Evolutionary conservation across 768 basidiomycete species (phyloP).

Genomic region (Collybia sordida): DNA sequence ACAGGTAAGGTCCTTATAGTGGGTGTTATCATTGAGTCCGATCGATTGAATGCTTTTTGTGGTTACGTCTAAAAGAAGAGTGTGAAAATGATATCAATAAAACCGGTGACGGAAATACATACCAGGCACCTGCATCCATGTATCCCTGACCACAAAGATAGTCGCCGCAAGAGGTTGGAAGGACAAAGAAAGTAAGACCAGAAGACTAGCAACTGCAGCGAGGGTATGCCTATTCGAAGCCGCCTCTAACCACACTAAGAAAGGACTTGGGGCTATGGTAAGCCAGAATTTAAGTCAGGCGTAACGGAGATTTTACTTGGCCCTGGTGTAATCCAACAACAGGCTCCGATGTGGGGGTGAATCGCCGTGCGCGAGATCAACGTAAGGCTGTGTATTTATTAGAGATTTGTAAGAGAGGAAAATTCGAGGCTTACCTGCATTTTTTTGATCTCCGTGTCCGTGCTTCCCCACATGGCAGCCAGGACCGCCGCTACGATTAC

Average conservation of each 20-base stretch:
- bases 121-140: slow-evolving; percentile 44
- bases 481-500: slow-evolving; percentile 49
- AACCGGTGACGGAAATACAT: slow-evolving; percentile 6
- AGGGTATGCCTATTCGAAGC: slow-evolving; percentile 48
- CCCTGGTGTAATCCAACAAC: slow-evolving; percentile 53
- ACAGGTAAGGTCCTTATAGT: slow-evolving; percentile 51
- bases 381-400: too few species aligned
- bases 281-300: background rate
- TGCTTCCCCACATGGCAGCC: slow-evolving; percentile 54
- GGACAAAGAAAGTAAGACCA: slow-evolving; percentile 44
- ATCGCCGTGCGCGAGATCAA: slow-evolving; percentile 56
- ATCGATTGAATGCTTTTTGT: slow-evolving; percentile 36
- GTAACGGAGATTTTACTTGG: slow-evolving; percentile 31
- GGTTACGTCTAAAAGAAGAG: slow-evolving; percentile 28
- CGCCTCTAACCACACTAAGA: slow-evolving; percentile 47
- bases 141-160: slow-evolving; percentile 45
- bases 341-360: slow-evolving; percentile 52
- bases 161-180: slow-evolving; percentile 56
- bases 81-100: background rate
- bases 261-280: slow-evolving; percentile 31
- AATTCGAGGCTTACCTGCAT: slow-evolving; percentile 38
- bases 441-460: slow-evolving; percentile 56
- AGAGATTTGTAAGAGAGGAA: too few species aligned
- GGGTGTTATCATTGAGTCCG: slow-evolving; percentile 42
- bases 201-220: slow-evolving; percentile 45